A percentile compares a stretch with the other conserved stretches of the same genome.
Conservation (phyloP, 116 monocot species). For the Iris pallida region DNA sequence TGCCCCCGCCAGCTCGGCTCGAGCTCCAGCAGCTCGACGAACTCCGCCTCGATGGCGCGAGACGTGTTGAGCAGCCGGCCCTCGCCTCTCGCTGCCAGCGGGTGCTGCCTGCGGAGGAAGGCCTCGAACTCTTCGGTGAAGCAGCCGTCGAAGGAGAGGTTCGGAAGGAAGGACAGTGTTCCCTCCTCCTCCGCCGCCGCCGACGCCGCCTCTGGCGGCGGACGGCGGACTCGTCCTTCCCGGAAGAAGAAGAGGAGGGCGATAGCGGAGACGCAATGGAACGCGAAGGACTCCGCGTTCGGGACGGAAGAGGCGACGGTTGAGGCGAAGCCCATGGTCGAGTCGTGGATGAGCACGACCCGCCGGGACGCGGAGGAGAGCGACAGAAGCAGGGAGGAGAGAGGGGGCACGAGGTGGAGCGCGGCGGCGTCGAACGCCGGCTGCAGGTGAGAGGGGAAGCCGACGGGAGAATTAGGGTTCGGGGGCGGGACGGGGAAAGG, state of each 20-base stretch:
- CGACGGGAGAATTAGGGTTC: slow-evolving; percentile 22
- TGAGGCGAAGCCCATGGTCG: neutral
- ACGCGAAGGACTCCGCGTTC: neutral
- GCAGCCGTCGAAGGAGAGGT: neutral
- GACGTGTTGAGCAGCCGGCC: neutral
- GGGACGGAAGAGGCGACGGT: neutral
- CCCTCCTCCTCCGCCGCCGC: neutral
- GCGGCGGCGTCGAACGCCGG: slow-evolving; percentile 35
- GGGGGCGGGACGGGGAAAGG: slow-evolving; percentile 34
- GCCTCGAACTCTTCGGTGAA: neutral
- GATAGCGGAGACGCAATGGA: neutral
- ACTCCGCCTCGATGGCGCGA: neutral
- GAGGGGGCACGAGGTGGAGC: neutral
- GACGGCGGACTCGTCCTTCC: neutral
- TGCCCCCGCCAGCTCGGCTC: neutral
- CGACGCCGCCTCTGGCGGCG: too few species aligned
- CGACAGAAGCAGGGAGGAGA: neutral
- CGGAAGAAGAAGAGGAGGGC: neutral
- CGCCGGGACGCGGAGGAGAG: neutral
- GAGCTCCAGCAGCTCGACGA: neutral
- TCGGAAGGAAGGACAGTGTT: neutral
- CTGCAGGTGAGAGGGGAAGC: slow-evolving; percentile 62
- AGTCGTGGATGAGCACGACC: neutral
- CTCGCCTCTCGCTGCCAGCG: neutral
- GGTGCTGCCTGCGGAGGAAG: neutral